These are phyloP conservation scores for Rosa hybrid DNA, from an alignment of 331 rosid genomes.

Conservation along the genomic window DNA sequence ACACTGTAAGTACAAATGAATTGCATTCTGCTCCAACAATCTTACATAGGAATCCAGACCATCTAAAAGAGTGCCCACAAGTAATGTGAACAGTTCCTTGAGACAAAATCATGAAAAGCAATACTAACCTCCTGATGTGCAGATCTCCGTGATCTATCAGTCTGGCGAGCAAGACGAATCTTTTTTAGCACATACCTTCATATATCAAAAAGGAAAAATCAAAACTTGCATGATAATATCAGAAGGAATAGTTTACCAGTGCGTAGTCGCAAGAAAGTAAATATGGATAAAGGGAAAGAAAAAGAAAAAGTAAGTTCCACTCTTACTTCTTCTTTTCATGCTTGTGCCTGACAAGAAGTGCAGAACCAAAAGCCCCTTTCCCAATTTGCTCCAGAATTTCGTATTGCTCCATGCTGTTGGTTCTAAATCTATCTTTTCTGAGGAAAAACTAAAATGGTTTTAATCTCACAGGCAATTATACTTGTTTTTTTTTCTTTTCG, in stretches of 20 bases:
- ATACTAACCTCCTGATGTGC: conserved; percentile 92
- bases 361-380: conserved; percentile 96
- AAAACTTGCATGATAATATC: conserved; percentile 13
- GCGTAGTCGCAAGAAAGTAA: conserved; percentile 20
- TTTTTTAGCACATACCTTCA: conserved; percentile 91
- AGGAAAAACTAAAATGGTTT: conserved; percentile 19
- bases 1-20: neutral
- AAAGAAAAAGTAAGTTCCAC: conserved; percentile 23
- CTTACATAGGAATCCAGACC: neutral
- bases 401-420: conserved; percentile 80
- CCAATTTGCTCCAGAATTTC: conserved; percentile 98
- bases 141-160: conserved; percentile 95
- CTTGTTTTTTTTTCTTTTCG: neutral
- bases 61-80: neutral
- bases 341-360: conserved; percentile 98
- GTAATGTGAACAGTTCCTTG: neutral
- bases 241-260: neutral
- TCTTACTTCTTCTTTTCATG: conserved; percentile 98
- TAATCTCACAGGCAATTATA: conserved; percentile 8
- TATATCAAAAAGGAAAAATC: conserved; percentile 3
- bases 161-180: conserved; percentile 98
- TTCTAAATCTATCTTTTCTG: conserved; percentile 43
- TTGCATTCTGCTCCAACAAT: neutral
- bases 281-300: neutral
- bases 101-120: conserved; percentile 8